Percentiles rank a stretch among this genome's conserved stretches.
These are phyloP conservation scores for Datura wrightii DNA, from an alignment of 257 asterid species.

Conservation along the genomic window DNA sequence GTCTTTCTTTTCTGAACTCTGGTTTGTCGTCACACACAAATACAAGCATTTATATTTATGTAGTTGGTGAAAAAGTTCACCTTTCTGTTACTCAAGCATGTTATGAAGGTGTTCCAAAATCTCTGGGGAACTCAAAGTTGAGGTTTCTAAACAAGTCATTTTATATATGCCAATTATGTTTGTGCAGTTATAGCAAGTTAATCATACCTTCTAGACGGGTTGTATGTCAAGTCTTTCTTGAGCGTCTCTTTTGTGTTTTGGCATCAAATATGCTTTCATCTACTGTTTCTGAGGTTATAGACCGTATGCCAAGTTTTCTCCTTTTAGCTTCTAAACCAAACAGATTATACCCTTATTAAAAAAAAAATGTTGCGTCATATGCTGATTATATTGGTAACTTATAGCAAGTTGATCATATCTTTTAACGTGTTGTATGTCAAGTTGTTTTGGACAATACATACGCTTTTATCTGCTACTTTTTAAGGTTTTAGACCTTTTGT, in stretches of 20 bases:
- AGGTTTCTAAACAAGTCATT: not conserved
- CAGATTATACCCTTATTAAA: not conserved
- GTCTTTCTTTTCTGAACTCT: not conserved
- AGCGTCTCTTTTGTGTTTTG: not conserved
- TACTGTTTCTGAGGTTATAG: constrained; percentile 3
- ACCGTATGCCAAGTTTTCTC: not conserved
- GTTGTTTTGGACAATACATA: constrained; percentile 3
- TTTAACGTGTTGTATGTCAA: not conserved
- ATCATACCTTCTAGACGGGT: not conserved
- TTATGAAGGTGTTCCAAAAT: constrained; percentile 10
- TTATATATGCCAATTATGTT: not conserved
- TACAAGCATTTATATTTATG: not conserved
- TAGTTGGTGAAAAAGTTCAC: not conserved
- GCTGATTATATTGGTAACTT: not conserved
- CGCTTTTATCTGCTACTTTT: not conserved
- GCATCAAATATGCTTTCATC: not conserved
- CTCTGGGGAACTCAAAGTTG: not conserved
- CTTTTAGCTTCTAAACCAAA: not conserved
- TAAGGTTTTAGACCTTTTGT: not conserved
- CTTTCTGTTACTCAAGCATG: not conserved
- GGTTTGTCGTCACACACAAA: not conserved
- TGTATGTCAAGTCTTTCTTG: not conserved
- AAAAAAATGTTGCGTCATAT: not conserved
- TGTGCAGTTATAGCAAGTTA: not conserved
- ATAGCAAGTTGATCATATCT: not conserved